Percentiles rank a stretch among this genome's conserved stretches.
Conservation (phyloP, 2,329 filamentous ascomycete species). For the Fusarium haematococcum region DNA sequence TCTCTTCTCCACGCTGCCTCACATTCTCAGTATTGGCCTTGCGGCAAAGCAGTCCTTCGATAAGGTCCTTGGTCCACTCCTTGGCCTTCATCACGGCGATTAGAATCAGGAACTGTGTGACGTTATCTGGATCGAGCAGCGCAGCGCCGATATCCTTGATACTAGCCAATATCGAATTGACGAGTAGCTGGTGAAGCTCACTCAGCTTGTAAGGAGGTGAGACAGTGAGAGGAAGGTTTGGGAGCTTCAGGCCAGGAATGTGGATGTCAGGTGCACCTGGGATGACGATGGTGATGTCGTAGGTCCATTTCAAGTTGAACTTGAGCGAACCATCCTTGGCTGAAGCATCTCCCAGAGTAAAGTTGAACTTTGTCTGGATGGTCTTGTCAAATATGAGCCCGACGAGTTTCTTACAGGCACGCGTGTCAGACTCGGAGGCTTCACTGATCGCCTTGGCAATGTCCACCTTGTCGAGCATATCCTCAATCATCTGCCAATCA, state of each 20-base stretch:
- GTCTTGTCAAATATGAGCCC: neutral
- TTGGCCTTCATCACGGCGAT: neutral
- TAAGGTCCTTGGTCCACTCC: neutral
- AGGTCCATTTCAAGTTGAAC: neutral
- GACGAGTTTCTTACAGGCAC: neutral
- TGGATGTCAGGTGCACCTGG: neutral
- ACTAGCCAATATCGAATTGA: neutral
- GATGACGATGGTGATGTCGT: neutral
- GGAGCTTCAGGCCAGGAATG: neutral
- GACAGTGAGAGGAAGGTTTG: neutral
- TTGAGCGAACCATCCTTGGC: neutral
- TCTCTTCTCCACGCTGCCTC: neutral
- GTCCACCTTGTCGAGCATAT: neutral
- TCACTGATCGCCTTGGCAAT: neutral
- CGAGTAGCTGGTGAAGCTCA: neutral
- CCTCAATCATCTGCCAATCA: neutral
- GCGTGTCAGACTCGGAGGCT: neutral
- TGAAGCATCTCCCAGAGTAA: neutral
- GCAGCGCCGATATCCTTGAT: neutral
- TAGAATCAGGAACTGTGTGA: neutral
- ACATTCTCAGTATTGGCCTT: neutral
- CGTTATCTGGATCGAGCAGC: neutral
- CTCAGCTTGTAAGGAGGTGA: neutral
- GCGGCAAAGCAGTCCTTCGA: neutral
- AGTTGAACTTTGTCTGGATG: neutral